Conservation (phyloP, 73 alveolate genomes). For the Paramecium bursaria region DNA sequence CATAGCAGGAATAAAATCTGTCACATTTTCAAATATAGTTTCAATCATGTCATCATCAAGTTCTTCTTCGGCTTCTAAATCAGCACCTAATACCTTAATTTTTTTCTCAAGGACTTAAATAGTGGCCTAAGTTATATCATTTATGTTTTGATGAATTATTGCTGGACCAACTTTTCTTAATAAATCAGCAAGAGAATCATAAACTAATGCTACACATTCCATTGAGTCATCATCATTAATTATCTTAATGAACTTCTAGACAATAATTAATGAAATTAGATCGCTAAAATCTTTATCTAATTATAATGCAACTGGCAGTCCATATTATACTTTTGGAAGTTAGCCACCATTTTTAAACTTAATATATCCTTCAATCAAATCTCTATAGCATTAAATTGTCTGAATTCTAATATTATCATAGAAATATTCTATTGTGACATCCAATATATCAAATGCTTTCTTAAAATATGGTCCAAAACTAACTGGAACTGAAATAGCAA, state of each 20-base stretch:
- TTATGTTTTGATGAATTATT: constrained; percentile 54
- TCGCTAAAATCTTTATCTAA: constrained; percentile 54
- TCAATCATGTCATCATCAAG: constrained; percentile 63
- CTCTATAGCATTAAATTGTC: constrained; percentile 59
- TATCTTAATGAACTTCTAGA: constrained; percentile 57
- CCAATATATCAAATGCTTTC: constrained; percentile 42
- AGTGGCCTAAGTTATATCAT: constrained; percentile 50
- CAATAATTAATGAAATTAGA: constrained; percentile 40
- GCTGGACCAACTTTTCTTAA: constrained; percentile 63
- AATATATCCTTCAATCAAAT: constrained; percentile 61
- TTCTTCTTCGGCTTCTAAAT: constrained; percentile 60
- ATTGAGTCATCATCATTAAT: constrained; percentile 62
- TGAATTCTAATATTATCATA: constrained; percentile 62
- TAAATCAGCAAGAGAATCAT: constrained; percentile 57
- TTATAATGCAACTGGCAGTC: constrained; percentile 56
- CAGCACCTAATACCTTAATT: constrained; percentile 55
- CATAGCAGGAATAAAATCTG: constrained; percentile 66
- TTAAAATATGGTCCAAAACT: constrained; percentile 44
- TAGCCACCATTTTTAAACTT: constrained; percentile 29
- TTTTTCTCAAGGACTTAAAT: constrained; percentile 41
- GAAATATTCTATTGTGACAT: constrained; percentile 45
- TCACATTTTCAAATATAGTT: constrained; percentile 49
- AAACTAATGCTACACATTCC: constrained; percentile 68
- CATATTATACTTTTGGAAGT: constrained; percentile 41
- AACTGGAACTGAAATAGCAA: constrained; percentile 60